A percentile compares a stretch with the other conserved stretches of the same genome.
phyloP scores from a whole-genome alignment of 108 stramenopile genomes.

The Epipyxis sp. region DNA sequence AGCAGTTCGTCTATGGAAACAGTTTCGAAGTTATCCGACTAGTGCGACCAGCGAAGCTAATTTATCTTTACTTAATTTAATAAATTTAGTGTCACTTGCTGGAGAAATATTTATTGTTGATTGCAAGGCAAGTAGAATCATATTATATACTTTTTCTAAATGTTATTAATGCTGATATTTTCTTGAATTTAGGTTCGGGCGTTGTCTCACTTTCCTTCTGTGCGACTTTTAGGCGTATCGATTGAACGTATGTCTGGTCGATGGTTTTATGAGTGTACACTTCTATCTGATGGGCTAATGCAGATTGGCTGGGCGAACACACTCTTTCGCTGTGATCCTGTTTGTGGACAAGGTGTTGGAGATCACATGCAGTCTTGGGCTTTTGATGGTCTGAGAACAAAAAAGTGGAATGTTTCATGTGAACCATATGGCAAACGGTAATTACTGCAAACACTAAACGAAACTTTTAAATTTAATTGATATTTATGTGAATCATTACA shows the following conservation, averaged over 20 bases:
- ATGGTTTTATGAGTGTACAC: slow-evolving; percentile 57
- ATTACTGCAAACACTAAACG: too few relatives aligned
- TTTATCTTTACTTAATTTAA: too few relatives aligned
- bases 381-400: slow-evolving; percentile 53
- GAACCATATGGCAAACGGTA: slow-evolving; percentile 48
- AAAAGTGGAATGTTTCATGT: slow-evolving; percentile 41
- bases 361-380: slow-evolving; percentile 53
- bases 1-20: background rate
- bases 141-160: too few relatives aligned
- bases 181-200: slow-evolving; percentile 6
- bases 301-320: slow-evolving; percentile 58
- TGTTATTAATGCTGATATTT: too few relatives aligned
- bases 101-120: too few relatives aligned
- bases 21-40: too few relatives aligned
- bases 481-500: too few relatives aligned
- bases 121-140: too few relatives aligned
- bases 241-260: slow-evolving; percentile 17
- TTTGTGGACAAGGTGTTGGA: slow-evolving; percentile 52
- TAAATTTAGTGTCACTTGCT: too few relatives aligned
- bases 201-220: slow-evolving; percentile 47
- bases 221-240: slow-evolving; percentile 30
- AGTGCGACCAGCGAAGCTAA: too few relatives aligned
- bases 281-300: slow-evolving; percentile 55
- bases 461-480: too few relatives aligned
- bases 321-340: slow-evolving; percentile 40